phyloP scores from a whole-genome alignment of 2,329 filamentous ascomycete genomes.

The Truncatella angustata region DNA sequence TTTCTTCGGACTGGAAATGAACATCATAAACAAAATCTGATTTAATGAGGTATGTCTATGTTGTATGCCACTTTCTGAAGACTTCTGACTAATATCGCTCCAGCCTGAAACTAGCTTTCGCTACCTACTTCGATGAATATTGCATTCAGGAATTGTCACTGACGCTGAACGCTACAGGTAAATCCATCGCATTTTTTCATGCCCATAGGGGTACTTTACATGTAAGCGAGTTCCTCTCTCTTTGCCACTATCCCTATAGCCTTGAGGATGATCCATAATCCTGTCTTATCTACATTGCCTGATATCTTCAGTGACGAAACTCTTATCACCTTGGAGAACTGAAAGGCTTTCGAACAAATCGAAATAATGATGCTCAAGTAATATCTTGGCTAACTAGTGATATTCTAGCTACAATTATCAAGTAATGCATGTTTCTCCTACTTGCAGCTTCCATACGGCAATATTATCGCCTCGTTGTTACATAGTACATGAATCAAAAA shows the following conservation, averaged over 20 bases:
- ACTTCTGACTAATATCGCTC: not conserved
- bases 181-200: too few relatives aligned
- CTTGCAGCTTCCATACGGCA: too few relatives aligned
- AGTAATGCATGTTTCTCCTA: too few relatives aligned
- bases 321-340: conserved; percentile 62
- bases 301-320: conserved; percentile 56
- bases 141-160: not conserved
- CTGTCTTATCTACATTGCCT: conserved; percentile 45
- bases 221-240: not conserved
- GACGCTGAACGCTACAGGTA: not conserved
- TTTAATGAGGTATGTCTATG: conserved; percentile 33
- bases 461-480: too few relatives aligned
- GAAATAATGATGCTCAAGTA: not conserved
- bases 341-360: conserved; percentile 35
- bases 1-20: conserved; percentile 32
- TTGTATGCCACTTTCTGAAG: not conserved
- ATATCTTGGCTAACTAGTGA: not conserved
- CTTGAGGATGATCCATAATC: conserved; percentile 48
- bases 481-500: too few relatives aligned
- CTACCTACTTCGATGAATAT: not conserved
- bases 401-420: too few relatives aligned
- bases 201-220: too few relatives aligned
- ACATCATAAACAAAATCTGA: conserved; percentile 33
- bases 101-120: conserved; percentile 24
- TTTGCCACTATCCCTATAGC: conserved; percentile 18